Evolutionary conservation across 805 yeast genomes (phyloP).

Genomic region (Diddensiella santjacobensis): DNA sequence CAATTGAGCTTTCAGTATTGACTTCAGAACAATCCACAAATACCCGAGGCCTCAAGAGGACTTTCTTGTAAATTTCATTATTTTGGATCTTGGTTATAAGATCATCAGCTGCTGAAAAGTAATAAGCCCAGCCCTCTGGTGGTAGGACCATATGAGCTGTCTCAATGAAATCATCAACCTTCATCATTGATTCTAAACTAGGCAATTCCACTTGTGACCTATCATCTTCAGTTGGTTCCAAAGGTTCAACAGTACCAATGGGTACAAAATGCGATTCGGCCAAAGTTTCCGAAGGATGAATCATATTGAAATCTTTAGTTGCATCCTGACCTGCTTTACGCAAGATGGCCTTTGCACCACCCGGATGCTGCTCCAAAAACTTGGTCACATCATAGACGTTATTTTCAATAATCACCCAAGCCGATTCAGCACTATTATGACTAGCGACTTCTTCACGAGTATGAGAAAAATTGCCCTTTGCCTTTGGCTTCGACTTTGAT

Average conservation of each 20-base stretch:
- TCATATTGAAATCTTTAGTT: conserved; percentile 31
- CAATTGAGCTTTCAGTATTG: conserved; percentile 44
- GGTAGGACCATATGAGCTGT: conserved; percentile 19
- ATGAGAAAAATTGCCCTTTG: not conserved
- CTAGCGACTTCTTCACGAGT: conserved; percentile 22
- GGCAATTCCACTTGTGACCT: conserved; percentile 15
- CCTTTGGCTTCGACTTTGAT: not conserved
- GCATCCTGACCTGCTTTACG: conserved; percentile 51
- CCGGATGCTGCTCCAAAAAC: conserved; percentile 38
- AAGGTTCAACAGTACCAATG: conserved; percentile 17
- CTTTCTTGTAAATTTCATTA: conserved; percentile 39
- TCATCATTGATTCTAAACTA: conserved; percentile 19
- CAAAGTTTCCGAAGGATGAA: conserved; percentile 28
- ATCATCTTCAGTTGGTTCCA: conserved; percentile 6
- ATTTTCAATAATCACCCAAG: conserved; percentile 31
- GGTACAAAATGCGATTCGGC: conserved; percentile 19
- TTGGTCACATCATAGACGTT: conserved; percentile 38
- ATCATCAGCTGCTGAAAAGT: conserved; percentile 50
- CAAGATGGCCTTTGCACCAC: conserved; percentile 46
- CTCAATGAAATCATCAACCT: conserved; percentile 20
- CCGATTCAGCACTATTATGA: conserved; percentile 26
- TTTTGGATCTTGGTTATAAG: conserved; percentile 45
- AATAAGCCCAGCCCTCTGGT: conserved; percentile 28
- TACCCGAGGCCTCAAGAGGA: conserved; percentile 46
- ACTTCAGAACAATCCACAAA: conserved; percentile 38